Evolutionary conservation across 805 yeast species (phyloP), one percentile per base, ranked within the genome.

Genomic region (Grigorovia humatica): DNA sequence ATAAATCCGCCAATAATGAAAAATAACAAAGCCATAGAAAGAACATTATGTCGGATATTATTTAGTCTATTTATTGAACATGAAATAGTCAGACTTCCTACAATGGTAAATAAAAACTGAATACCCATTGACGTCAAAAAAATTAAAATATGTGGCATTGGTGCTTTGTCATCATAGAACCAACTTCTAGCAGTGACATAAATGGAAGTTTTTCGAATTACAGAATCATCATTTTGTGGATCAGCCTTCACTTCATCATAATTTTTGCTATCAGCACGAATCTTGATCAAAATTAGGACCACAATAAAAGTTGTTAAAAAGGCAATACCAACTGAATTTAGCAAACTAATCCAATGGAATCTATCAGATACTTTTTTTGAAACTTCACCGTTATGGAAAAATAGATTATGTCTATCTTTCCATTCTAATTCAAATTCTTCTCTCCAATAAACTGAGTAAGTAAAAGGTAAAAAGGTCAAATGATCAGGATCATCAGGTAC

Each of bases 361-460:
- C 76, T 78, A 41, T 73, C 69, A 35, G 72, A 74, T 20, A 70
- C 64, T 29, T 71, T 70, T 48, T 57, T 54, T 1, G 63, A 57
- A 17, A 61, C 19, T 48, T 62, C 65, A n/a, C 79, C 84, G 57
- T 76, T 76, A 53, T 79, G 74, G 57, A 82, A 77, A 65, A 83
- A 88, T 58, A 83, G 68, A 46, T 79, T 80, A 93, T 95, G 87
- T 58, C 96, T 73, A 53, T 81, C 73, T 48, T 75, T 74, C 76
- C 88, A 85, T 27, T 76, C 75, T 23, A 85, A 71, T 2, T 79
- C 75, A 44, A 71, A 70, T 54, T 88, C 96, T 63, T 88, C 95
- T 64, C 93, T 74, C 95, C 96, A 88, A 62, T 84, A 84, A 2
- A 89, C 88, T 0, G 96, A 80, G 59, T 88, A 89, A 0, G 96